Conservation (phyloP, 2,329 filamentous ascomycete genomes). For the Delphinella strobiligena region DNA sequence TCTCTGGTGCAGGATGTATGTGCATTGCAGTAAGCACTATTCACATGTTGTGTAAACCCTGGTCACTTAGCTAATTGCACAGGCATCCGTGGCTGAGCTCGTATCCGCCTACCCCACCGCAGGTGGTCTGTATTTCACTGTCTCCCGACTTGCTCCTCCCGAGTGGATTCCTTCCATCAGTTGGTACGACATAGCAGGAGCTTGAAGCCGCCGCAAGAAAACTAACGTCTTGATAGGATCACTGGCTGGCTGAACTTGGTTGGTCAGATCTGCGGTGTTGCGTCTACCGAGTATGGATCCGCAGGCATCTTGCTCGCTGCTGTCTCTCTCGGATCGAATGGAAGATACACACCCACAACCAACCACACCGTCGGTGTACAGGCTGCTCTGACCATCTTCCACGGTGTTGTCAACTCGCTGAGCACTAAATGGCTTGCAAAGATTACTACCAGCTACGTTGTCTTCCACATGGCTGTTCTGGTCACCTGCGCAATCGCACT, state of each 20-base stretch:
- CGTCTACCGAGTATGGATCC: constrained; percentile 46
- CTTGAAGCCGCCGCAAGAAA: background rate
- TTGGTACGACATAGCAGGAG: constrained; percentile 22
- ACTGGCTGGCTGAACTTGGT: constrained; percentile 27
- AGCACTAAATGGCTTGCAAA: constrained; percentile 48
- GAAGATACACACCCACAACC: constrained; percentile 27
- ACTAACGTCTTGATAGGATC: constrained; percentile 12
- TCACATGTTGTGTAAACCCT: background rate
- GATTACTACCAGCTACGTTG: constrained; percentile 45
- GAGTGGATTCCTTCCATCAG: constrained; percentile 37
- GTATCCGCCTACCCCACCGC: constrained; percentile 48
- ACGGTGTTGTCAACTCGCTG: constrained; percentile 42
- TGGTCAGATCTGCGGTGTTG: constrained; percentile 42
- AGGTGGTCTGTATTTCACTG: constrained; percentile 44
- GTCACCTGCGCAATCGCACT: constrained; percentile 41
- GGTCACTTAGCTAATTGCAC: background rate
- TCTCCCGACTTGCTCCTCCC: constrained; percentile 40
- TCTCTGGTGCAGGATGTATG: constrained; percentile 44
- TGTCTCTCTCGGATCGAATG: constrained; percentile 32
- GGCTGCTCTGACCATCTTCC: constrained; percentile 41
- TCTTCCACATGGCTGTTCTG: constrained; percentile 43
- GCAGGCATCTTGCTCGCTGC: constrained; percentile 46
- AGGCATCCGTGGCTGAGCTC: constrained; percentile 41
- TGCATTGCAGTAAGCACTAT: constrained; percentile 31
- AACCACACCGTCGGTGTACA: constrained; percentile 42